These are phyloP conservation scores for Populus nigra DNA, from an alignment of 345 rosid species.

Conservation along the genomic window DNA sequence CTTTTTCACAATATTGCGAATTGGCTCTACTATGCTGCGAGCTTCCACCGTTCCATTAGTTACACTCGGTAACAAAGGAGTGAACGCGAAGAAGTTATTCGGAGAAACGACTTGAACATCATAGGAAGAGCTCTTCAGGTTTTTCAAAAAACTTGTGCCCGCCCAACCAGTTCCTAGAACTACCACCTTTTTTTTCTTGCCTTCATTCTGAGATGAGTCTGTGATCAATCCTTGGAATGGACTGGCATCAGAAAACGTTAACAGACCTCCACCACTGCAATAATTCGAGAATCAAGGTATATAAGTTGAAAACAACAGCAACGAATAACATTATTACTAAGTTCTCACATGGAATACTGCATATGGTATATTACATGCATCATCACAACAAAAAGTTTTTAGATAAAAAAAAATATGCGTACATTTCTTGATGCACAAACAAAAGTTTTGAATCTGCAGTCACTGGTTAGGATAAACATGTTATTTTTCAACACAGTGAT, in stretches of 20 bases:
- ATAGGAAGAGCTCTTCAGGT: not conserved
- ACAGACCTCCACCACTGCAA: constrained; percentile 5
- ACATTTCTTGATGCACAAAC: too few species aligned
- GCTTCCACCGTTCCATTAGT: constrained; percentile 4
- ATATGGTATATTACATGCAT: too few species aligned
- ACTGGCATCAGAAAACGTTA: not conserved
- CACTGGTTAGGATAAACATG: too few species aligned
- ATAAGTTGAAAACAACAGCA: not conserved
- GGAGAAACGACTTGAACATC: constrained; percentile 1
- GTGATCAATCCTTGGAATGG: not conserved
- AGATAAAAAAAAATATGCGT: too few species aligned
- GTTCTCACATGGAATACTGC: too few species aligned
- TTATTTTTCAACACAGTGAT: too few species aligned
- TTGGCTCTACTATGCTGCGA: constrained; percentile 4
- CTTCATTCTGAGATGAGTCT: not conserved
- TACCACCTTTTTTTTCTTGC: constrained; percentile 7
- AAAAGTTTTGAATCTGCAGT: too few species aligned
- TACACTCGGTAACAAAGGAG: constrained; percentile 1
- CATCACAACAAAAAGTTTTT: too few species aligned
- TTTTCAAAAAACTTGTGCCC: constrained; percentile 1
- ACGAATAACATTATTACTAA: too few species aligned
- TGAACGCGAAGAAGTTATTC: not conserved
- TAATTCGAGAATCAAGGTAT: not conserved
- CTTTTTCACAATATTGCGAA: not conserved
- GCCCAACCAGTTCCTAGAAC: constrained; percentile 7